These are phyloP conservation scores for Chlorella sp. DNA, from an alignment of 139 green algal species.

Conservation along the genomic window DNA sequence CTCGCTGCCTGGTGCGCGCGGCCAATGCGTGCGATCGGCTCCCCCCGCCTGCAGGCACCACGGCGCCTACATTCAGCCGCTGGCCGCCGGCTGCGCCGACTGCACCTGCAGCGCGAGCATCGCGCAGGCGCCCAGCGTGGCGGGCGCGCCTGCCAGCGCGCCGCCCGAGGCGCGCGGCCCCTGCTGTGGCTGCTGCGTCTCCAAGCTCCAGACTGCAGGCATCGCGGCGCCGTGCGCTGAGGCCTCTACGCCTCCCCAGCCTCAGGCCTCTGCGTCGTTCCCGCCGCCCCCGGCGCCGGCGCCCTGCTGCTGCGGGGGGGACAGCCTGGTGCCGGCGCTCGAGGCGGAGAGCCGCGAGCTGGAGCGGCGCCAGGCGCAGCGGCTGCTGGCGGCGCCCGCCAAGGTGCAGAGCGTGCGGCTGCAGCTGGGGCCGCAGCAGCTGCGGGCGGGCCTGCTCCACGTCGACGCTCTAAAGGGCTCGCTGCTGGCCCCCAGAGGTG, in stretches of 20 bases:
- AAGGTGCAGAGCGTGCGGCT: conserved; percentile 10
- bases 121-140: conserved; percentile 4
- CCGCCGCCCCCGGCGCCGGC: no score
- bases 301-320: no score
- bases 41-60: conserved; percentile 36
- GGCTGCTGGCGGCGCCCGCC: neutral
- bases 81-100: conserved; percentile 5
- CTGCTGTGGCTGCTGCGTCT: conserved; percentile 38
- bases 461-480: conserved; percentile 34
- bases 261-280: no score
- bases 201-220: conserved; percentile 30
- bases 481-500: conserved; percentile 26
- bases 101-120: conserved; percentile 17
- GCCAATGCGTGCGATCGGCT: no score
- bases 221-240: no score
- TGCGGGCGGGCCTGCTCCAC: conserved; percentile 37
- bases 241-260: no score
- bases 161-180: neutral
- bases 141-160: neutral
- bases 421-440: conserved; percentile 1
- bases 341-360: no score
- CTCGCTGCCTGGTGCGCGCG: no score
- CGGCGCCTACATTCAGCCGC: conserved; percentile 42
- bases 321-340: no score
- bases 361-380: neutral